These are phyloP conservation scores for Cladosporium cucumerinum DNA, from an alignment of 2,329 filamentous ascomycete genomes.

Conservation along the genomic window DNA sequence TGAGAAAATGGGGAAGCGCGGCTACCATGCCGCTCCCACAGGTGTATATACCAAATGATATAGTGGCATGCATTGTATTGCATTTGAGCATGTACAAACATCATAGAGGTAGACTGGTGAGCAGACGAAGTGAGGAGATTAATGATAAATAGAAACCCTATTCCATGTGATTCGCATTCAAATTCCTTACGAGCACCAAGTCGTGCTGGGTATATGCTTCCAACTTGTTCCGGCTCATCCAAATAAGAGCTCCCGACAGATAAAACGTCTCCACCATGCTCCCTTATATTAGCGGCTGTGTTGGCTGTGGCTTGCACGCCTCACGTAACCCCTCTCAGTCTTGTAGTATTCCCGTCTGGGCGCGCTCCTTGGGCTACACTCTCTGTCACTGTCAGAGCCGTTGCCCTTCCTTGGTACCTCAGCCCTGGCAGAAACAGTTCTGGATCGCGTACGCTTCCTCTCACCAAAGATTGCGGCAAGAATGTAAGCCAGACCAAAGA, in stretches of 20 bases:
- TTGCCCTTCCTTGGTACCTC: conserved; percentile 6
- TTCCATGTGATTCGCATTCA: background rate
- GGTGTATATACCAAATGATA: conserved; percentile 19
- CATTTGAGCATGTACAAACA: background rate
- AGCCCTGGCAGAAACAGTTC: conserved; percentile 1
- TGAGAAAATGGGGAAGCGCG: conserved; percentile 18
- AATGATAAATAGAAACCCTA: background rate
- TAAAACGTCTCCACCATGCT: background rate
- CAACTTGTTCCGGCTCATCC: background rate
- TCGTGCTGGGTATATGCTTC: background rate
- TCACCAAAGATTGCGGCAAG: conserved; percentile 23
- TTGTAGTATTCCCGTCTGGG: conserved; percentile 14
- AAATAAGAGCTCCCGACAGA: background rate
- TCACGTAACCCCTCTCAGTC: conserved; percentile 14
- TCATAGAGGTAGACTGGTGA: background rate
- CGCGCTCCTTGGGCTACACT: conserved; percentile 4
- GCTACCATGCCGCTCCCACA: conserved; percentile 21
- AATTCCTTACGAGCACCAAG: background rate
- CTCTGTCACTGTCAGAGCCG: conserved; percentile 1
- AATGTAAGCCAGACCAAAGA: conserved; percentile 46
- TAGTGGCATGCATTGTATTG: background rate
- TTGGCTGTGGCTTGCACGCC: conserved; percentile 9
- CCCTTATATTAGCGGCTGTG: background rate
- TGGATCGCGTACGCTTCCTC: conserved; percentile 9
- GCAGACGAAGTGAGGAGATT: background rate